These are phyloP conservation scores for Sclerotiophoma versabilis DNA, from an alignment of 2,329 filamentous ascomycete genomes.

Conservation along the genomic window DNA sequence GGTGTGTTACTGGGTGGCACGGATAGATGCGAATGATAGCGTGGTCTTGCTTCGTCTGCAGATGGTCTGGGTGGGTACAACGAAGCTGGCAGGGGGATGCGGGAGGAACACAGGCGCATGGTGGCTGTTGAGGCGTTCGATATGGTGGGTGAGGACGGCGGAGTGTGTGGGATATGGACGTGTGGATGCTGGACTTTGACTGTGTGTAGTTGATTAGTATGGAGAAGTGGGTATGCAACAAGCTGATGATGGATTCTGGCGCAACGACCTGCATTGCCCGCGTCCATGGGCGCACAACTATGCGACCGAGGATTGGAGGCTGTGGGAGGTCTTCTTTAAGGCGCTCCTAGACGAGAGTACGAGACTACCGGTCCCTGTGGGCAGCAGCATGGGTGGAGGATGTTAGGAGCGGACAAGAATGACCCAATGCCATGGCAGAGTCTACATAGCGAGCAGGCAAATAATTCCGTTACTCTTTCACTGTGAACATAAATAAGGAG, in stretches of 20 bases:
- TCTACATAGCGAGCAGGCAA: too few species aligned
- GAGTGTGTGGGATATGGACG: background rate
- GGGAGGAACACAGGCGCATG: background rate
- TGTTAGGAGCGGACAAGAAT: too few species aligned
- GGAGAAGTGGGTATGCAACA: background rate
- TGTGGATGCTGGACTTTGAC: constrained; percentile 3
- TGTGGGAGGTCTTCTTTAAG: background rate
- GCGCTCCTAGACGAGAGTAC: background rate
- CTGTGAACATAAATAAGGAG: background rate
- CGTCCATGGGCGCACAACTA: background rate
- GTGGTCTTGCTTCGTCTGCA: background rate
- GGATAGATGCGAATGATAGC: background rate
- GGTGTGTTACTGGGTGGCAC: background rate
- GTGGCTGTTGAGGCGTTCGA: background rate
- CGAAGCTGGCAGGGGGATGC: too few species aligned
- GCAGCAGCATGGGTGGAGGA: background rate
- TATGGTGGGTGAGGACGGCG: background rate
- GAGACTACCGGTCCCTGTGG: background rate
- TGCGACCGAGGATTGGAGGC: background rate
- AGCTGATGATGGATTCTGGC: background rate
- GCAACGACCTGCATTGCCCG: background rate
- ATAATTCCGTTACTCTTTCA: too few species aligned
- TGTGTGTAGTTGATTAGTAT: background rate
- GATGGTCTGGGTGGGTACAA: background rate
- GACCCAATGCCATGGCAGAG: too few species aligned